A percentile compares a stretch with the other conserved stretches of the same genome.
Conservation (phyloP, 306 rosid genomes). For the Rubus parviflorus region DNA sequence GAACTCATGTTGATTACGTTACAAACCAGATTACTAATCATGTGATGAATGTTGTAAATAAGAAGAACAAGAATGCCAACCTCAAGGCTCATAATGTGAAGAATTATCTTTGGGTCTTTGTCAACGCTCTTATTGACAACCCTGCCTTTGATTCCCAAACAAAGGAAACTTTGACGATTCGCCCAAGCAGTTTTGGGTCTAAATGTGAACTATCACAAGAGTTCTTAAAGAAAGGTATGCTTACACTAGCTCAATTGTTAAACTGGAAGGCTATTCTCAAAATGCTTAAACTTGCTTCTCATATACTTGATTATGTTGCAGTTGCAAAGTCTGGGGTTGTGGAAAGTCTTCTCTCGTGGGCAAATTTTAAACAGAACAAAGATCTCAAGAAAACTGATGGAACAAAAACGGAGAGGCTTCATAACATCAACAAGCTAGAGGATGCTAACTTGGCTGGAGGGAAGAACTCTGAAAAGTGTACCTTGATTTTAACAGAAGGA, state of each 20-base stretch:
- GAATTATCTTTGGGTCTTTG: slow-evolving; percentile 92
- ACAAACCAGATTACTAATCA: slow-evolving; percentile 76
- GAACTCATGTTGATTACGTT: slow-evolving; percentile 85
- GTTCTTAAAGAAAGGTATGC: slow-evolving; percentile 69
- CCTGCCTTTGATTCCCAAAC: slow-evolving; percentile 98
- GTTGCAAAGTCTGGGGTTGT: slow-evolving; percentile 86
- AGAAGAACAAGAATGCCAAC: slow-evolving; percentile 90
- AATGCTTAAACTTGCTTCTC: slow-evolving; percentile 4
- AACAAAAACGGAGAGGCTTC: slow-evolving; percentile 78
- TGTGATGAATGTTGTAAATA: slow-evolving; percentile 78
- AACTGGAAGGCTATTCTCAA: neutral
- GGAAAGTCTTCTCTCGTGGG: slow-evolving; percentile 93
- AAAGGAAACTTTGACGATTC: slow-evolving; percentile 82
- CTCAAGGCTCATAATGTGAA: slow-evolving; percentile 90
- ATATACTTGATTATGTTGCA: slow-evolving; percentile 26
- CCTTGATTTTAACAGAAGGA: slow-evolving; percentile 94
- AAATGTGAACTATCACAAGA: slow-evolving; percentile 79
- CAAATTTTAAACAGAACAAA: slow-evolving; percentile 79
- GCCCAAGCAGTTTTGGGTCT: slow-evolving; percentile 83
- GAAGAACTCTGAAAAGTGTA: slow-evolving; percentile 78
- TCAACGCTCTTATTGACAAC: slow-evolving; percentile 91
- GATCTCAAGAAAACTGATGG: slow-evolving; percentile 94
- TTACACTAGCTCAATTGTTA: neutral
- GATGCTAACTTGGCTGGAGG: slow-evolving; percentile 98
- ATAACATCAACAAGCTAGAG: slow-evolving; percentile 79